Evolutionary conservation across 176 grass and related monocot genomes (phyloP).

Genomic region (Aegilops bicornis): DNA sequence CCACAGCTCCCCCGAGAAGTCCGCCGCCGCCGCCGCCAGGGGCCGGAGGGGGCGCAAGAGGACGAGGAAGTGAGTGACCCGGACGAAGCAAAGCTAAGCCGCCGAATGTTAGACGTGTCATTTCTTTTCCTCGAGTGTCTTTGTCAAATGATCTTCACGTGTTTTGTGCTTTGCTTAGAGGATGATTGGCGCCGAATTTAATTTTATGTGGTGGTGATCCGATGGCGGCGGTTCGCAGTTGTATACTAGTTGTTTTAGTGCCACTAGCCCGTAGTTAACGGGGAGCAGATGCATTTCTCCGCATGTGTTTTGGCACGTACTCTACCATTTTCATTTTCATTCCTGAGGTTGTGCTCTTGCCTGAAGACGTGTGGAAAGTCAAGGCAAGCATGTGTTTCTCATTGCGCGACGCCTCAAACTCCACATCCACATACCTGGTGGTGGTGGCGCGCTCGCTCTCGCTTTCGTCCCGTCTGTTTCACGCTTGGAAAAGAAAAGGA

Average conservation of each 20-base stretch:
- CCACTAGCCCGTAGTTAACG: neutral
- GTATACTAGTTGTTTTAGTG: neutral
- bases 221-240: neutral
- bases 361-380: neutral
- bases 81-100: neutral
- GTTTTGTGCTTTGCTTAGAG: neutral
- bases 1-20: conserved; percentile 46
- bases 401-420: neutral
- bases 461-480: neutral
- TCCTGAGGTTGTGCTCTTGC: neutral
- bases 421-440: neutral
- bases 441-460: neutral
- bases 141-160: conserved; percentile 35
- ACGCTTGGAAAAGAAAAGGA: neutral
- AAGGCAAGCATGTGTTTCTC: conserved; percentile 7
- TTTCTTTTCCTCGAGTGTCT: neutral
- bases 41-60: conserved; percentile 35
- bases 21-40: conserved; percentile 26
- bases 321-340: too few species aligned
- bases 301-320: neutral
- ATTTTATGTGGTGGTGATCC: neutral
- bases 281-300: neutral
- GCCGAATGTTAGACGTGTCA: too few species aligned
- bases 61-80: conserved; percentile 20
- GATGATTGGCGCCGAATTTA: neutral